phyloP scores from a whole-genome alignment of 208 protist species.

The Leishmania turanica region DNA sequence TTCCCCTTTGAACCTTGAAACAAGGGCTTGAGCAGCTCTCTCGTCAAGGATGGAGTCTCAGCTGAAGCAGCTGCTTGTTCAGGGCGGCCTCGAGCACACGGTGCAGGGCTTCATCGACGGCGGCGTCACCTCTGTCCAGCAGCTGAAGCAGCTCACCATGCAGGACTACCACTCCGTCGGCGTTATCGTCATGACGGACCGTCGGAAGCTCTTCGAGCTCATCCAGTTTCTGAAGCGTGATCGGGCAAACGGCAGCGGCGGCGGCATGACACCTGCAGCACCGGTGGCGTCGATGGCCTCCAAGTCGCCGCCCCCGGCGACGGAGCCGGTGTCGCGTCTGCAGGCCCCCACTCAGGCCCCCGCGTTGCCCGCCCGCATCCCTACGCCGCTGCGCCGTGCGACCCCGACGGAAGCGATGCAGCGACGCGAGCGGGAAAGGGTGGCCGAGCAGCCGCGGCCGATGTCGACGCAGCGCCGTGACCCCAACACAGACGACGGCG shows the following conservation, averaged over 20 bases:
- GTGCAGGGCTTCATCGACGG: slow-evolving; percentile 83
- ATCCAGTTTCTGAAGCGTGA: slow-evolving; percentile 92
- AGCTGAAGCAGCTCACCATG: slow-evolving; percentile 90
- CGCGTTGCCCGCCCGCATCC: slow-evolving; percentile 25
- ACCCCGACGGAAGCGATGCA: slow-evolving; percentile 21
- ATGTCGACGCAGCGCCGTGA: slow-evolving; percentile 50
- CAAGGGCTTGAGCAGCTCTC: neutral
- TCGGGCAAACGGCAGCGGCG: slow-evolving; percentile 31
- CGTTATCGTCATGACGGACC: slow-evolving; percentile 90
- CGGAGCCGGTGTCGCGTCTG: slow-evolving; percentile 25
- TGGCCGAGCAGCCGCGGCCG: slow-evolving; percentile 23
- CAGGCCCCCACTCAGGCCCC: slow-evolving; percentile 20
- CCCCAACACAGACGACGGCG: slow-evolving; percentile 41
- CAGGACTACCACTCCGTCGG: slow-evolving; percentile 92
- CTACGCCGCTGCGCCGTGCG: slow-evolving; percentile 29
- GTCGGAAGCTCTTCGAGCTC: slow-evolving; percentile 92
- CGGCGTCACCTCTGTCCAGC: slow-evolving; percentile 66
- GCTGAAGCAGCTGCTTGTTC: slow-evolving; percentile 75
- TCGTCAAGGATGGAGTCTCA: slow-evolving; percentile 66
- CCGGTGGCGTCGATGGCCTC: neutral
- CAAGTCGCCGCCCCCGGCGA: slow-evolving; percentile 31
- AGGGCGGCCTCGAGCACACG: slow-evolving; percentile 80
- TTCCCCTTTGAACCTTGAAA: neutral
- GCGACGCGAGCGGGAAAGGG: slow-evolving; percentile 28
- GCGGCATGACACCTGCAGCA: neutral